These are phyloP conservation scores for Fusarium sp. DNA, from an alignment of 2,329 filamentous ascomycete species.

Conservation along the genomic window DNA sequence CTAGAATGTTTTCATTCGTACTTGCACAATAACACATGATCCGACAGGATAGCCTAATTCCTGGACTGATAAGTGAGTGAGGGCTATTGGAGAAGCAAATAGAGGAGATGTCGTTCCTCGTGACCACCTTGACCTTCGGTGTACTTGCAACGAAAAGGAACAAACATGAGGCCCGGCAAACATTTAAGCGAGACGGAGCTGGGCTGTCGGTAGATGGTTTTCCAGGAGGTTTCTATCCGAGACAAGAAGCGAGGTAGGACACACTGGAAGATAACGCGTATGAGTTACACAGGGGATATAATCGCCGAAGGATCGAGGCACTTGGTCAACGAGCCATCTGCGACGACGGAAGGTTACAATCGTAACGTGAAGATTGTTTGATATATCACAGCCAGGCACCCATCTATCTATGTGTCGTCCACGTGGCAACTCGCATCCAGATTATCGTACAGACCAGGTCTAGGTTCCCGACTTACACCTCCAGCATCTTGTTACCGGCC, in stretches of 20 bases:
- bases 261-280: neutral
- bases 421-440: neutral
- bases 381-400: neutral
- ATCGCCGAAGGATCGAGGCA: conserved; percentile 20
- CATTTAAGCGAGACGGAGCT: conserved; percentile 14
- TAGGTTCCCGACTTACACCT: conserved; percentile 12
- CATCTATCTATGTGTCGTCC: too few relatives aligned
- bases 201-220: conserved; percentile 29
- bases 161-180: conserved; percentile 10
- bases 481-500: conserved; percentile 53
- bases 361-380: neutral
- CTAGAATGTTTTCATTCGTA: conserved; percentile 9
- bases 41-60: neutral
- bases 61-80: neutral
- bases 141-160: conserved; percentile 11
- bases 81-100: conserved; percentile 27
- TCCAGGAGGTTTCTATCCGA: conserved; percentile 20
- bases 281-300: conserved; percentile 27
- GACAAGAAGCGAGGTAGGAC: conserved; percentile 12
- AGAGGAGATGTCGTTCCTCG: conserved; percentile 12
- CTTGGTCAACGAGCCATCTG: neutral
- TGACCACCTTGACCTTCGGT: conserved; percentile 6
- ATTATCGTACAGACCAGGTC: neutral
- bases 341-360: neutral
- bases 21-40: neutral